These are phyloP conservation scores for Penicillium decumbens DNA, from an alignment of 2,329 filamentous ascomycete species.

Conservation along the genomic window DNA sequence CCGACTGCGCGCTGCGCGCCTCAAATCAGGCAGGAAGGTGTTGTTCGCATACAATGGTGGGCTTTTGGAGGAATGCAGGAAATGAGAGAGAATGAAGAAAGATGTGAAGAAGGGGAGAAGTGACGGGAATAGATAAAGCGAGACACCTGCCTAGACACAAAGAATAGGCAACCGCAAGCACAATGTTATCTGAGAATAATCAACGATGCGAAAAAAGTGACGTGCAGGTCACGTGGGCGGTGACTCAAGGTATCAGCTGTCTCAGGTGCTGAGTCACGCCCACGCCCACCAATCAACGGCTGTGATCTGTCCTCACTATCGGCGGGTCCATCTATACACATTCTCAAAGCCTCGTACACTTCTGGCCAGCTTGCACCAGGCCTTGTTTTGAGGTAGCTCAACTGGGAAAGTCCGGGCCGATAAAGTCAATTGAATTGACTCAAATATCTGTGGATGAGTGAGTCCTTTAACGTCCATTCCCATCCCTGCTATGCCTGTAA, in stretches of 20 bases:
- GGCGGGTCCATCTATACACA: constrained; percentile 8
- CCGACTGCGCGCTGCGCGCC: constrained; percentile 27
- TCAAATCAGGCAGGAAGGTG: constrained; percentile 15
- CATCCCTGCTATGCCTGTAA: background rate
- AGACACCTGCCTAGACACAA: background rate
- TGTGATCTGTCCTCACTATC: constrained; percentile 32
- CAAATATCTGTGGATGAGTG: constrained; percentile 7
- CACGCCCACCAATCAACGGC: constrained; percentile 23
- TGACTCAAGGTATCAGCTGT: constrained; percentile 6
- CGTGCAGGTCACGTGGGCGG: constrained; percentile 25
- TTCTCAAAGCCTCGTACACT: constrained; percentile 1
- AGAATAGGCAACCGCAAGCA: constrained; percentile 9
- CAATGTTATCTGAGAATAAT: constrained; percentile 6
- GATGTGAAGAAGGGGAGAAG: background rate
- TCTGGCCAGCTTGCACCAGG: constrained; percentile 18
- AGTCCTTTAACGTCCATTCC: background rate
- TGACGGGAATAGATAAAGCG: background rate
- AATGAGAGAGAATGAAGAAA: background rate
- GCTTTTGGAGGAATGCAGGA: background rate
- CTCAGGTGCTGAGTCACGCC: constrained; percentile 9
- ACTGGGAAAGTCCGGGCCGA: background rate
- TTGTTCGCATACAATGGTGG: constrained; percentile 21
- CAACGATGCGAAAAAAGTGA: constrained; percentile 31
- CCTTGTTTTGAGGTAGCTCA: constrained; percentile 4
- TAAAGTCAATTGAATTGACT: constrained; percentile 14